Evolutionary conservation across 176 grass and related monocot genomes (phyloP), one percentile per base, ranked within the genome.

Genomic region (Phragmites australis): DNA sequence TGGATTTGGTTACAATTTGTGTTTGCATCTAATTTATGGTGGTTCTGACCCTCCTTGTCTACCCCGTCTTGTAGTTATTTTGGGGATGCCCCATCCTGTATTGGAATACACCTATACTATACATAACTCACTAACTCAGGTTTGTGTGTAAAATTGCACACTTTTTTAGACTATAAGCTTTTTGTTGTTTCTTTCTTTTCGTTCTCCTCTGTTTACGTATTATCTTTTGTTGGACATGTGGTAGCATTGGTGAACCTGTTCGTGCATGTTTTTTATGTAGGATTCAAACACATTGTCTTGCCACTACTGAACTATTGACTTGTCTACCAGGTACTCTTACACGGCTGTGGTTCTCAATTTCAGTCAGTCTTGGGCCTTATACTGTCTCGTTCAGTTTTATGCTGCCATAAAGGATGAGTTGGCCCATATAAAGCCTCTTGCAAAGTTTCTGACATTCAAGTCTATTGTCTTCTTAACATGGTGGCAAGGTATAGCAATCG

Each of bases 391-490:
- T 68, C 92, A 94, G 51, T 98, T 98, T 77, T 98, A 94, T 81
- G 74, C 95, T 45, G 95, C 84, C 75, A 98, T 90, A 87, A 90
- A 98, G 73, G 95, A 94, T 83, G 88, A 94, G 58, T 84, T 98
- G 65, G 90, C 95, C 19, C 92, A 90, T 85, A 94, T 98, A 88
- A 94, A 94, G 56, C 95, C 92, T 76, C 92, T 98, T 31, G 83
- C 95, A 12, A 94, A 98, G 78, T 98, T 98, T 81, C 72, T 98
- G 23, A 88, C 91, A 42, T 98, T 98, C 80, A 98, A 98, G 76
- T 93, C 95, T 14, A 98, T 94, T 75, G 92, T 98, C n/a, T 98
- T 98, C 81, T 88, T 98, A 78, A 98, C 95, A 54, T 98, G 95
- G 95, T 98, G 95, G 95, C 95, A 94, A 89, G 95, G 85, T 80